These are phyloP conservation scores for Apiotrichum sp. DNA, from an alignment of 1,284 basidiomycete species.

Conservation along the genomic window DNA sequence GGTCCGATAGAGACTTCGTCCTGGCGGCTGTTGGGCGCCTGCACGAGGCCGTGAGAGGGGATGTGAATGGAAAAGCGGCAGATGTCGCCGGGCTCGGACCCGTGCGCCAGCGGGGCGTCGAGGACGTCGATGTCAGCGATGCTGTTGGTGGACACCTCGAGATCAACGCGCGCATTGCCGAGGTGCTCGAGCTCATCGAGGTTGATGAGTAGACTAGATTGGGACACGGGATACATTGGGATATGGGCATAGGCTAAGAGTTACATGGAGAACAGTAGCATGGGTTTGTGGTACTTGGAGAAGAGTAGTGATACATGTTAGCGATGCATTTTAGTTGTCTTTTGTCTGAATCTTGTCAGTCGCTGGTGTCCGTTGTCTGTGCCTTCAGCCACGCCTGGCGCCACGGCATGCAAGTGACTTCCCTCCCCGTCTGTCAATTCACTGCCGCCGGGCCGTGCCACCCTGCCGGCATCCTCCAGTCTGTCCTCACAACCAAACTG, in stretches of 20 bases:
- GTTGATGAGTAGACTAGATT: conserved; percentile 30
- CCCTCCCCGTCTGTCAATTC: too few species aligned
- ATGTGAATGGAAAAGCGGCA: conserved; percentile 38
- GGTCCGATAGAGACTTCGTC: conserved; percentile 50
- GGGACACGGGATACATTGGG: neutral
- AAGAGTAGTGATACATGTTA: too few species aligned
- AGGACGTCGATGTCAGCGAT: conserved; percentile 47
- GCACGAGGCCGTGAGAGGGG: conserved; percentile 50
- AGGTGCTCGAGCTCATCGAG: conserved; percentile 40
- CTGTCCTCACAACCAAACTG: too few species aligned
- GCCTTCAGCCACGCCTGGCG: too few species aligned
- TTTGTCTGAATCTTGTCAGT: too few species aligned
- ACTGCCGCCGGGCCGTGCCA: too few species aligned
- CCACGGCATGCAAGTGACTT: too few species aligned
- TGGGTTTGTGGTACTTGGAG: too few species aligned
- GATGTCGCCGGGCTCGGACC: conserved; percentile 46
- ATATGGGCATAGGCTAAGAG: neutral
- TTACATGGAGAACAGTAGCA: neutral
- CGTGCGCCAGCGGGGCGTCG: conserved; percentile 45
- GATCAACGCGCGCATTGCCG: conserved; percentile 41
- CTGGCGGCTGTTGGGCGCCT: conserved; percentile 52
- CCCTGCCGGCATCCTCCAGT: too few species aligned
- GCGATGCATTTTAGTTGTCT: too few species aligned
- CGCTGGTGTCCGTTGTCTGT: too few species aligned
- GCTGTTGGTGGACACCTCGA: conserved; percentile 46